These are phyloP conservation scores for Mangifera indica DNA, from an alignment of 345 rosid genomes.

Conservation along the genomic window DNA sequence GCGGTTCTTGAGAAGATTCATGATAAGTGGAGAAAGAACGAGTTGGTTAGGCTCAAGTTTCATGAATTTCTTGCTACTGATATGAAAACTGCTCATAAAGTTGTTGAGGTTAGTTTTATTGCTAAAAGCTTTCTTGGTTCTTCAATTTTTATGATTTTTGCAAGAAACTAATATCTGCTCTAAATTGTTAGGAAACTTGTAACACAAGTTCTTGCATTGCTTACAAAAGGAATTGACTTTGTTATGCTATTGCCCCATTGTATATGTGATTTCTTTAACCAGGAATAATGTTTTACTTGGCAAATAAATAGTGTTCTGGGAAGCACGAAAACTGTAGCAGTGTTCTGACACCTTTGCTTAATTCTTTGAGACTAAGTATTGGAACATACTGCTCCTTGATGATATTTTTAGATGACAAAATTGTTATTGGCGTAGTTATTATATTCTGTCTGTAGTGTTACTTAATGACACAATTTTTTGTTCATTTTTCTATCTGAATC, in stretches of 20 bases:
- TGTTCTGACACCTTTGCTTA: neutral
- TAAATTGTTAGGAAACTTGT: too few species aligned
- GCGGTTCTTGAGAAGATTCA: constrained; percentile 83
- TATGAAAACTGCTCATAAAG: constrained; percentile 94
- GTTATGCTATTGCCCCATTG: too few species aligned
- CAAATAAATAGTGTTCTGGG: too few species aligned
- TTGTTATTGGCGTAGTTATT: neutral
- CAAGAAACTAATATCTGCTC: too few species aligned
- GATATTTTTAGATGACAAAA: neutral
- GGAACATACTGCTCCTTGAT: neutral
- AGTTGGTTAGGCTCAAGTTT: constrained; percentile 89
- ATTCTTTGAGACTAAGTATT: neutral
- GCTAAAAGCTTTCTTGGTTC: neutral
- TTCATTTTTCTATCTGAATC: neutral
- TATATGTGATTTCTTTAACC: too few species aligned
- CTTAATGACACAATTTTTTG: constrained; percentile 8
- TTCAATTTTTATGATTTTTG: too few species aligned
- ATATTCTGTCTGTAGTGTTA: constrained; percentile 2
- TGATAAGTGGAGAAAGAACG: constrained; percentile 92
- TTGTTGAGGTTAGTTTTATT: constrained; percentile 70
- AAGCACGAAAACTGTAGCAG: too few species aligned
- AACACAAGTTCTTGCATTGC: too few species aligned
- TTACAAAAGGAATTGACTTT: too few species aligned
- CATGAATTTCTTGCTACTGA: constrained; percentile 87
- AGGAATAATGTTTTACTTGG: too few species aligned